Evolutionary conservation across 208 protist genomes (phyloP).

Genomic region (Wallacemonas sp.): DNA sequence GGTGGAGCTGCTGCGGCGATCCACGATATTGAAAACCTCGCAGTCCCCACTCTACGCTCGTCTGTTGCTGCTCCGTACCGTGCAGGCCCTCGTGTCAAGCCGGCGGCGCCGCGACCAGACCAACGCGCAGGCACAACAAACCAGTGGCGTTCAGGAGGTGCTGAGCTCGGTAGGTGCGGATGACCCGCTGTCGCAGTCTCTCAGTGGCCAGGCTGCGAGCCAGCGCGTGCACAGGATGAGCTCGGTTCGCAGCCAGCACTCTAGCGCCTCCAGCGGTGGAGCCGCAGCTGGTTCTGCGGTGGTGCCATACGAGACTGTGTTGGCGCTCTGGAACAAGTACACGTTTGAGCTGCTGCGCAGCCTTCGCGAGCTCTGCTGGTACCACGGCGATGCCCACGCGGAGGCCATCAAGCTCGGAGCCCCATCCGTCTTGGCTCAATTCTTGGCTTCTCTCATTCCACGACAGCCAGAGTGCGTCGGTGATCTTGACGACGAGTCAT

Average conservation of each 20-base stretch:
- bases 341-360: conserved; percentile 51
- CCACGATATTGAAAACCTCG: conserved; percentile 33
- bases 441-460: conserved; percentile 36
- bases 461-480: background rate
- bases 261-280: background rate
- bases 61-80: conserved; percentile 59
- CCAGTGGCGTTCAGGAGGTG: too few relatives aligned
- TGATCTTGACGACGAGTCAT: too few relatives aligned
- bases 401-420: conserved; percentile 55
- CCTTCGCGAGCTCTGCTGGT: conserved; percentile 54
- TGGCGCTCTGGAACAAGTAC: conserved; percentile 40
- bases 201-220: background rate
- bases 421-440: conserved; percentile 52
- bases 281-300: background rate
- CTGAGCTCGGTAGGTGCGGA: too few relatives aligned
- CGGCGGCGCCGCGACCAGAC: background rate
- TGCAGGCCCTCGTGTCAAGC: conserved; percentile 41
- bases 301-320: background rate
- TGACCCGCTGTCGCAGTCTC: background rate
- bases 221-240: background rate
- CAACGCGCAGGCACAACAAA: too few relatives aligned
- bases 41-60: conserved; percentile 61
- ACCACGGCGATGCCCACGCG: conserved; percentile 45
- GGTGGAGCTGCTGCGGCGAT: conserved; percentile 22
- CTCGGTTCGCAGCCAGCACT: conserved; percentile 2